These are phyloP conservation scores for Claviceps cyperi DNA, from an alignment of 2,329 filamentous ascomycete species.

Conservation along the genomic window DNA sequence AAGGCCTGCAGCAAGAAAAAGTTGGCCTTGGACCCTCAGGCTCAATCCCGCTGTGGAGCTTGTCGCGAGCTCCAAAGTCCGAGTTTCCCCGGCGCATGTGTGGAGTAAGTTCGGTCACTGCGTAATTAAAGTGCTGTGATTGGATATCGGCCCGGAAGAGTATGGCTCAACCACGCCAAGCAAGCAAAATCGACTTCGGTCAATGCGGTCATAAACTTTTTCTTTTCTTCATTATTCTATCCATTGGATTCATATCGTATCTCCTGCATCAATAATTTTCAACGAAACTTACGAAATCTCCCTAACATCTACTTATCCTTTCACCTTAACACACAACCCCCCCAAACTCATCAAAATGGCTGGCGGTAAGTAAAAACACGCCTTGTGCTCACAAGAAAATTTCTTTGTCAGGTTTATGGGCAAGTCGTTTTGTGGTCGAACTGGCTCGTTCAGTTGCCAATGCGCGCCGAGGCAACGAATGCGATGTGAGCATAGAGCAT, in stretches of 20 bases:
- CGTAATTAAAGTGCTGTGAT: constrained; percentile 23
- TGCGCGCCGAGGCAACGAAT: constrained; percentile 8
- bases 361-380: constrained; percentile 25
- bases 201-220: constrained; percentile 29
- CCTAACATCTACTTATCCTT: constrained; percentile 3
- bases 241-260: constrained; percentile 8
- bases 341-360: constrained; percentile 23
- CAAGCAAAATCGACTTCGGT: constrained; percentile 7
- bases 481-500: background rate
- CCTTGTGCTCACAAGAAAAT: background rate
- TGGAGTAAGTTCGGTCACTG: constrained; percentile 9
- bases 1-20: background rate
- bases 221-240: constrained; percentile 12
- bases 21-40: constrained; percentile 6
- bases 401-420: background rate
- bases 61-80: constrained; percentile 8
- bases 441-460: constrained; percentile 8
- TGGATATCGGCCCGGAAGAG: constrained; percentile 19
- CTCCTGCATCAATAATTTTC: constrained; percentile 6
- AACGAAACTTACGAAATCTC: constrained; percentile 2
- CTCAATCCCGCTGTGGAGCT: background rate
- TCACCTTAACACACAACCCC: background rate
- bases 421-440: background rate
- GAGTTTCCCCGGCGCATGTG: constrained; percentile 20
- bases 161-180: constrained; percentile 16